Evolutionary conservation across 345 rosid genomes (phyloP).

Genomic region (Salix dunnii): DNA sequence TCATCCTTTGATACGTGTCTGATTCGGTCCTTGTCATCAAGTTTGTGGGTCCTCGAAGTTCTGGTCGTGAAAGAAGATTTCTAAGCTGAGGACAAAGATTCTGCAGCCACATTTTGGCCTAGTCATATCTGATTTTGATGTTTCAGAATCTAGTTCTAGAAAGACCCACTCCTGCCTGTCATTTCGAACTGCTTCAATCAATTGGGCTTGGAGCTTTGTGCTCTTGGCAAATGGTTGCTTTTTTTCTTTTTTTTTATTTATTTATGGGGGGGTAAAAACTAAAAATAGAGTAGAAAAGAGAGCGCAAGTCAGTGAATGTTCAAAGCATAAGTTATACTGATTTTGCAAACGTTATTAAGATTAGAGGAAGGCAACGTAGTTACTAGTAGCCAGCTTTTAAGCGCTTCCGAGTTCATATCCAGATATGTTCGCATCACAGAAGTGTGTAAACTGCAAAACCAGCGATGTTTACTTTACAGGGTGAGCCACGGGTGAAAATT

Average conservation of each 20-base stretch:
- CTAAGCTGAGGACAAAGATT: constrained; percentile 26
- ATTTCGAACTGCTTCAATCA: neutral
- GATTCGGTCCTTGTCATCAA: too few species aligned
- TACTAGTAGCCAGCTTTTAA: neutral
- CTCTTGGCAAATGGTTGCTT: neutral
- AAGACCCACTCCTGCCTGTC: neutral
- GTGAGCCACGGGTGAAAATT: neutral
- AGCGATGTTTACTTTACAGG: neutral
- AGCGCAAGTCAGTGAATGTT: neutral
- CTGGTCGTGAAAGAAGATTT: constrained; percentile 21
- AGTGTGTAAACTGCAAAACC: constrained; percentile 43
- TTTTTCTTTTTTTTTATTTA: neutral
- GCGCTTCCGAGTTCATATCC: neutral
- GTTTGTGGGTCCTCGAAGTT: constrained; percentile 12
- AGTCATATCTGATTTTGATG: constrained; percentile 12
- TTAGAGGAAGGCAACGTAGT: neutral
- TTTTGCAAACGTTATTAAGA: neutral
- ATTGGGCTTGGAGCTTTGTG: neutral
- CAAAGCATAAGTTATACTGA: neutral
- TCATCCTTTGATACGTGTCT: too few species aligned
- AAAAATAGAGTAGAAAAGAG: neutral
- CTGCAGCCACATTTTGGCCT: constrained; percentile 18
- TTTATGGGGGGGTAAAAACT: neutral
- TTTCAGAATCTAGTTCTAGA: neutral
- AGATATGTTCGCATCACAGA: constrained; percentile 23